phyloP scores from a whole-genome alignment of 768 basidiomycete species.

The Hygrocybe punicea region DNA sequence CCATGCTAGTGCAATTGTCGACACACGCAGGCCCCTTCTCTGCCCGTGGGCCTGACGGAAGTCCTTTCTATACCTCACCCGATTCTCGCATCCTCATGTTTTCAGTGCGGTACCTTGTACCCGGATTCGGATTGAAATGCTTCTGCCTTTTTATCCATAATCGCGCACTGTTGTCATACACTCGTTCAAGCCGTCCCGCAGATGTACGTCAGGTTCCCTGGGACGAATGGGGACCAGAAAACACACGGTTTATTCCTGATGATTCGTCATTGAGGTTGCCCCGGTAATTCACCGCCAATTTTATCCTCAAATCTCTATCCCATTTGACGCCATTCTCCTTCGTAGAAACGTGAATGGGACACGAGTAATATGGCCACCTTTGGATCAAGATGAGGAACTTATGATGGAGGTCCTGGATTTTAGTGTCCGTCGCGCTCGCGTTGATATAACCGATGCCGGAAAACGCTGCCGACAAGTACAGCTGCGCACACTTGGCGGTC shows the following conservation, averaged over 20 bases:
- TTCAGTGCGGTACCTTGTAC: background rate
- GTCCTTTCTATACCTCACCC: constrained; percentile 22
- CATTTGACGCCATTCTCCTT: no score
- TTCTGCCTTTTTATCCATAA: constrained; percentile 14
- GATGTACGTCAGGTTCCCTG: background rate
- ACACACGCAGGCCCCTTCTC: constrained; percentile 37
- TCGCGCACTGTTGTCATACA: constrained; percentile 9
- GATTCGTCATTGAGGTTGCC: constrained; percentile 4
- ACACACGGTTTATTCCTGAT: constrained; percentile 11
- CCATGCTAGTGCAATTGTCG: constrained; percentile 15
- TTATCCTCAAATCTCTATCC: no score
- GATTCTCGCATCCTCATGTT: constrained; percentile 9
- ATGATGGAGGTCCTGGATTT: constrained; percentile 12
- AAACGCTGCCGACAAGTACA: no score
- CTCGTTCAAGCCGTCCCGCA: background rate
- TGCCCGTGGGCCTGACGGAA: constrained; percentile 20
- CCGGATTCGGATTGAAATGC: background rate
- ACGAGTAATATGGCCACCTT: constrained; percentile 10
- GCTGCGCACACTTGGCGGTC: no score
- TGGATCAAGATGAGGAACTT: background rate
- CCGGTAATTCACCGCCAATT: constrained; percentile 5
- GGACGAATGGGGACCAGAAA: constrained; percentile 15
- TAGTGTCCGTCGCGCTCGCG: background rate
- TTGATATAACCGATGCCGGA: constrained; percentile 5
- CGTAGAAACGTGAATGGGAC: constrained; percentile 19